Conservation (phyloP, 177 flowering plant genomes). For the Vitis hybrid region DNA sequence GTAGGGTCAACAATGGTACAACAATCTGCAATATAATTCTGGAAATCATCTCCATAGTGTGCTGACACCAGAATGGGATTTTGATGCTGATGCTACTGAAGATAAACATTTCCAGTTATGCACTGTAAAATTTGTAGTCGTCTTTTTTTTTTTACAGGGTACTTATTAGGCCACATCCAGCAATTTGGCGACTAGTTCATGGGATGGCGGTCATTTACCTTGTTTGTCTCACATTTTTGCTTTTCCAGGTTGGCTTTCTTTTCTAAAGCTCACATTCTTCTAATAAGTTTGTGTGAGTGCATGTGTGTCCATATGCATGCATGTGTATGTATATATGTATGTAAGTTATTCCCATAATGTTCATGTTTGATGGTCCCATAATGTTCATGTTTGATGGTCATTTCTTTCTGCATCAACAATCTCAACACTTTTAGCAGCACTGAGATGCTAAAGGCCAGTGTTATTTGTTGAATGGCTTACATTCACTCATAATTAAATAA, state of each 20-base stretch:
- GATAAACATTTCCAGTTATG: not conserved
- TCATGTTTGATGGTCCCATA: not conserved
- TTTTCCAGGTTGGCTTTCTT: slow-evolving; percentile 75
- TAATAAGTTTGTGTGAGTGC: not conserved
- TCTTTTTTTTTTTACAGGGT: slow-evolving; percentile 45
- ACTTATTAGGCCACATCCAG: slow-evolving; percentile 97
- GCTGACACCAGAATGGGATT: too few species aligned
- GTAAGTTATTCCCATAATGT: not conserved
- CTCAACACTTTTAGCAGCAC: not conserved
- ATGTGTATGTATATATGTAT: not conserved
- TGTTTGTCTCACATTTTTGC: slow-evolving; percentile 91
- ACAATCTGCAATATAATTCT: too few species aligned
- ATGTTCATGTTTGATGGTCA: not conserved
- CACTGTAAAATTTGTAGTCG: not conserved
- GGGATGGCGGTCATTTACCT: slow-evolving; percentile 97
- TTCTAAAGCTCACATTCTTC: not conserved
- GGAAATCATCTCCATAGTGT: too few species aligned
- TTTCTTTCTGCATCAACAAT: not conserved
- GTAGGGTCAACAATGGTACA: too few species aligned
- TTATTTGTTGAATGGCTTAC: not conserved
- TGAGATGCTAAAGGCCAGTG: not conserved
- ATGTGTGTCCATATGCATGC: not conserved
- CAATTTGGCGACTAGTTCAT: slow-evolving; percentile 98
- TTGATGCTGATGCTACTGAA: too few species aligned
- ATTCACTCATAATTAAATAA: not conserved